Evolutionary conservation across 768 basidiomycete genomes (phyloP).

Genomic region (Naganishia vishniacii): DNA sequence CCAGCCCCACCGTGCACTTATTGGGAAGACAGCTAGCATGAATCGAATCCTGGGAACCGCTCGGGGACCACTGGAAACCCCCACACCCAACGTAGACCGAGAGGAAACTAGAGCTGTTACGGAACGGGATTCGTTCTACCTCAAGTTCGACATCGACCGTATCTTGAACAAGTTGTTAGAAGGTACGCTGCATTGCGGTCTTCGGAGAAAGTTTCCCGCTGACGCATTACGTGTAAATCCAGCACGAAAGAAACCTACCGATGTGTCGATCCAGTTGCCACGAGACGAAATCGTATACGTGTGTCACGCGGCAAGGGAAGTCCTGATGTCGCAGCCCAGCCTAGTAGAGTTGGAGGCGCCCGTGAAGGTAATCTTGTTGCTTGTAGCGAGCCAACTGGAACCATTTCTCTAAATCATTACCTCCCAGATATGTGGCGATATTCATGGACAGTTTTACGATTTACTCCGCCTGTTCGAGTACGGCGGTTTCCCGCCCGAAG

Average conservation of each 20-base stretch:
- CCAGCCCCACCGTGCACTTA: no score
- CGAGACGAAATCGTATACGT: constrained; percentile 5
- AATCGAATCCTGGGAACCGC: no score
- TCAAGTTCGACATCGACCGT: constrained; percentile 1
- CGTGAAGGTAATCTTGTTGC: no score
- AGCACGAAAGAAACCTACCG: constrained; percentile 4
- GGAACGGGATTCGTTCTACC: constrained; percentile 2
- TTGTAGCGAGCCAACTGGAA: no score
- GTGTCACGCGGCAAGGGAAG: constrained; percentile 4
- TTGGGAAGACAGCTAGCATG: no score
- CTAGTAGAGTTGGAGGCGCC: constrained; percentile 14
- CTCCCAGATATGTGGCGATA: constrained; percentile 99
- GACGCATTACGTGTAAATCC: no score
- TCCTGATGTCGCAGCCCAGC: constrained; percentile 5
- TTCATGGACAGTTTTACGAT: constrained; percentile 99
- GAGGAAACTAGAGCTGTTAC: background rate
- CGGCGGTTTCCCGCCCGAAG: constrained; percentile 98
- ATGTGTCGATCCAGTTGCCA: background rate
- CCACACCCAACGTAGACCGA: background rate
- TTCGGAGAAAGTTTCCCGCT: background rate
- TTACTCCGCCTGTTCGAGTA: constrained; percentile 96
- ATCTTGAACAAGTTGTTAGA: background rate
- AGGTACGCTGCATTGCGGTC: background rate
- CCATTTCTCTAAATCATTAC: no score
- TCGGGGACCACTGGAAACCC: background rate